Percentiles rank a stretch among this genome's conserved stretches.
phyloP scores from a whole-genome alignment of 345 rosid genomes.

The Gossypium sturtianum region DNA sequence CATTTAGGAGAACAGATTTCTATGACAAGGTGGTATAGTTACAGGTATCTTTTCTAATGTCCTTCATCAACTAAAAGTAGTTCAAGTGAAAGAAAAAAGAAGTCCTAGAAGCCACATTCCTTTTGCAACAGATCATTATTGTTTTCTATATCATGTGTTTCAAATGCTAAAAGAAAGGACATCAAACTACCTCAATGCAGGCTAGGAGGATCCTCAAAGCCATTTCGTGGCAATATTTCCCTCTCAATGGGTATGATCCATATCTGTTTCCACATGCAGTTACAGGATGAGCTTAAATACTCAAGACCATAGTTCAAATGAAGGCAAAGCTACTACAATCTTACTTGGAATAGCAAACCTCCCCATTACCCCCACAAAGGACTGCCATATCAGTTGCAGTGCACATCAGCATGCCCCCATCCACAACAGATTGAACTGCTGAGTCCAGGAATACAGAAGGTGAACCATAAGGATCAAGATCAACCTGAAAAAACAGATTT shows the following conservation, averaged over 20 bases:
- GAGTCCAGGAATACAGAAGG: constrained; percentile 95
- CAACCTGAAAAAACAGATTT: constrained; percentile 58
- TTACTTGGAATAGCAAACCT: constrained; percentile 99
- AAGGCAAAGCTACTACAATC: constrained; percentile 23
- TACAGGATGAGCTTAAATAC: constrained; percentile 16
- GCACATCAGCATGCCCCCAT: constrained; percentile 97
- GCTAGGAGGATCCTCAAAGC: constrained; percentile 96
- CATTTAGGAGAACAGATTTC: neutral
- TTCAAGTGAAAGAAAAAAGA: neutral
- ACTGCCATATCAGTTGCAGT: constrained; percentile 99
- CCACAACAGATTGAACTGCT: constrained; percentile 88
- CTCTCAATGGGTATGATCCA: constrained; percentile 90
- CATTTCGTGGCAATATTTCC: constrained; percentile 98
- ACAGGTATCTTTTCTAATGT: neutral
- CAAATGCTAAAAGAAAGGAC: neutral
- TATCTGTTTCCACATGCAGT: constrained; percentile 47
- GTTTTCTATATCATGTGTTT: neutral
- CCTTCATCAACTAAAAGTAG: neutral
- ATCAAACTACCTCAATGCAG: constrained; percentile 72
- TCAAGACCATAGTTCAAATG: constrained; percentile 9
- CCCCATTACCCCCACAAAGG: constrained; percentile 95
- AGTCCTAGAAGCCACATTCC: neutral
- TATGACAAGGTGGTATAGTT: neutral
- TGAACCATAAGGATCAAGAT: constrained; percentile 98
- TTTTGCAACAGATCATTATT: neutral